Base-by-base conservation (phyloP, 2,329 filamentous ascomycete genomes). In the Sporothrix pallida region DNA sequence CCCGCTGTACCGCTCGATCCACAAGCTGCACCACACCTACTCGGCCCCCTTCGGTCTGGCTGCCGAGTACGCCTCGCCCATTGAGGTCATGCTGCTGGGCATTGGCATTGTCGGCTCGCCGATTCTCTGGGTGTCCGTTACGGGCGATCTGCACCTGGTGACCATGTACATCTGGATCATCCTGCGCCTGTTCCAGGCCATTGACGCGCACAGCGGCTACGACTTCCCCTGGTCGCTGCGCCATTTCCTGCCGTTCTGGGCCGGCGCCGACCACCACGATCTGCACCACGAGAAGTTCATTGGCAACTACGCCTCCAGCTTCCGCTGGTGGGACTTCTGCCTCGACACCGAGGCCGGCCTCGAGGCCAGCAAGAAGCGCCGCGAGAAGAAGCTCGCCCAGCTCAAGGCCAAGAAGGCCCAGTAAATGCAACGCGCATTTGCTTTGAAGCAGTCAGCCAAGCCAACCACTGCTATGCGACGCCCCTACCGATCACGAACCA, bases 21-120 rank as follows among this genome's bases (percentile, higher is more conserved):
- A 99, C 89, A 99, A 99, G 87, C 95, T 99, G 79, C 96, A 99
- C 86, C 96, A 99, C 87, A 95, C 96, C 80, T 99, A 99, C 87
- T 97, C 94, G 52, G 96, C 96, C 13, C 96, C 96, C 20, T 99
- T 99, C 81, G 96, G 96, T 78, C 87, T 99, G 71, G 95, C 96
- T 23, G 95, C 96, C 73, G 96, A 99, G 84, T 99, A 99, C 83
- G 96, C 96, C 7, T 98, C 95, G 60, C 96, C 96, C 0, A 97
- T 98, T 78, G 96, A 99, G 84, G 94, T 95, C 78, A 97, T 98
- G 92, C 89, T 97, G 73, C 91, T 99, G 69, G 96, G 95, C 54
- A 87, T 97, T 74, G 96, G 96, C 76, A 92, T 92, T 0, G 92
- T 99, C 76, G 90, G 93, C 75, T 87, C 89, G 50, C 96, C 96